These are phyloP conservation scores for Arctostaphylos glauca DNA, from an alignment of 148 eudicot species.

Conservation along the genomic window DNA sequence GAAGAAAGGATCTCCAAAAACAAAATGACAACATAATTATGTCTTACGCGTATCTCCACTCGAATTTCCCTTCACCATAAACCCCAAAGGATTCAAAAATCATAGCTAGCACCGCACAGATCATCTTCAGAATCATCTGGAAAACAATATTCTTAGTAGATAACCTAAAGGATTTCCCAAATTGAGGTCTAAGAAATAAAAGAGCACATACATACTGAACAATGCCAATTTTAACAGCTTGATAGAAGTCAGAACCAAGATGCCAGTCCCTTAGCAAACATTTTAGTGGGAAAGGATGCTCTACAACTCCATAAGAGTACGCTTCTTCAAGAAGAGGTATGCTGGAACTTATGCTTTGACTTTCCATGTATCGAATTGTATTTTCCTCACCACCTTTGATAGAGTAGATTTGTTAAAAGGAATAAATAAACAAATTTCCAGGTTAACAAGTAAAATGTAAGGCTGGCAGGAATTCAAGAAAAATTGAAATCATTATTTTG, in stretches of 20 bases:
- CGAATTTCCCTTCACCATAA: conserved; percentile 94
- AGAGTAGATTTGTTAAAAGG: conserved; percentile 19
- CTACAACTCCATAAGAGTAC: conserved; percentile 79
- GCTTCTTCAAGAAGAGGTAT: conserved; percentile 89
- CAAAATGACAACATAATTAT: conserved; percentile 16
- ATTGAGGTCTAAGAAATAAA: conserved; percentile 11
- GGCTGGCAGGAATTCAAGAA: not conserved
- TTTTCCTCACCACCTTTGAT: conserved; percentile 77
- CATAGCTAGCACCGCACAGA: conserved; percentile 86
- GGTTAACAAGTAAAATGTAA: conserved; percentile 3
- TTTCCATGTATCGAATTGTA: conserved; percentile 89
- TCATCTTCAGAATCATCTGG: conserved; percentile 96
- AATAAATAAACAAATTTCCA: not conserved
- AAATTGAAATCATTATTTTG: not conserved
- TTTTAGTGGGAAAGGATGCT: conserved; percentile 92
- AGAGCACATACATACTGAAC: conserved; percentile 86
- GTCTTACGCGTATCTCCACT: conserved; percentile 96
- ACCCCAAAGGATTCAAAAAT: conserved; percentile 67
- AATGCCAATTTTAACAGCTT: conserved; percentile 94
- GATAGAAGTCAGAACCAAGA: conserved; percentile 90
- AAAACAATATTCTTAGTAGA: conserved; percentile 24
- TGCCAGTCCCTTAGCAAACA: conserved; percentile 79
- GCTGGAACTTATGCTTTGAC: conserved; percentile 53
- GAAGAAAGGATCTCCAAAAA: not conserved
- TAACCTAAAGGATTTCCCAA: not conserved